These are phyloP conservation scores for Herpetomonas tarakana DNA, from an alignment of 208 protist genomes.

Conservation along the genomic window DNA sequence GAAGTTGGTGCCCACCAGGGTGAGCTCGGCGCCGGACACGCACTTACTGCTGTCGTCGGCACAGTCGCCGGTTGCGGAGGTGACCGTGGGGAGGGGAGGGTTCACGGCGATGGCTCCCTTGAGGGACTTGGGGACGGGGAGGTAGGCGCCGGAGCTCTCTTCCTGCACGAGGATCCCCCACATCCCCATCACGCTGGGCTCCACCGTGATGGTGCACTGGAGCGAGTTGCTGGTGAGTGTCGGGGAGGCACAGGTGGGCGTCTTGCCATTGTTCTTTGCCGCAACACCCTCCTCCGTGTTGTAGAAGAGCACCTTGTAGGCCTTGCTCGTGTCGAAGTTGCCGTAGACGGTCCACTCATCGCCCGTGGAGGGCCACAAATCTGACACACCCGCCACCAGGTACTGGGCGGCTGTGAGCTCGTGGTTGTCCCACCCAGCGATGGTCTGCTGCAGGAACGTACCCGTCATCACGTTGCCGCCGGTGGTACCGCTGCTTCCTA, in stretches of 20 bases:
- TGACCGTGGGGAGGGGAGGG: constrained; percentile 25
- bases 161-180: constrained; percentile 28
- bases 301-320: constrained; percentile 37
- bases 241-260: constrained; percentile 7
- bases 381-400: constrained; percentile 20
- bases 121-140: constrained; percentile 22
- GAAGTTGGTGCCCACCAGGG: constrained; percentile 25
- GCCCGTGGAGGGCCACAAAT: constrained; percentile 21
- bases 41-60: constrained; percentile 21
- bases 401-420: not conserved
- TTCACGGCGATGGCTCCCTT: constrained; percentile 17
- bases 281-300: constrained; percentile 10
- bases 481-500: constrained; percentile 4
- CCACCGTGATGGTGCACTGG: constrained; percentile 20
- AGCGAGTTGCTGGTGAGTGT: constrained; percentile 15
- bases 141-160: constrained; percentile 9
- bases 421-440: constrained; percentile 6
- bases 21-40: constrained; percentile 17
- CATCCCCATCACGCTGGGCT: constrained; percentile 30
- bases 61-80: constrained; percentile 22
- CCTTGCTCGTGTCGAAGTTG: constrained; percentile 18
- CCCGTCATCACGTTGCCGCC: constrained; percentile 18
- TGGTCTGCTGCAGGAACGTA: not conserved
- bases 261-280: constrained; percentile 6
- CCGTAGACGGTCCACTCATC: constrained; percentile 22